phyloP scores from a whole-genome alignment of 1,139 yeast species.

The Candida tropicalis region DNA sequence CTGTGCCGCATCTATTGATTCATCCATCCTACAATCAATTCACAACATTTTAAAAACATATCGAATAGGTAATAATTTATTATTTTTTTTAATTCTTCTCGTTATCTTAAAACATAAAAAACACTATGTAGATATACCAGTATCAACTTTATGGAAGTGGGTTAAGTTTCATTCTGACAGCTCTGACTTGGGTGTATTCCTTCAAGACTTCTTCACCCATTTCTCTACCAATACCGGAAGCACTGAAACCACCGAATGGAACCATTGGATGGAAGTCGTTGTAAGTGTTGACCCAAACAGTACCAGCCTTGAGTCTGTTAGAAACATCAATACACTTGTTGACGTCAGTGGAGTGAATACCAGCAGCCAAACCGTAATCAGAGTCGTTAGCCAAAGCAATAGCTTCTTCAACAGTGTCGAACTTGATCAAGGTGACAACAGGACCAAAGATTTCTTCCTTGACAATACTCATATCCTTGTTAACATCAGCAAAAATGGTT shows the following conservation, averaged over 20 bases:
- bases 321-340: conserved; percentile 71
- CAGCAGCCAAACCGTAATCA: conserved; percentile 81
- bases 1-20: too few species aligned
- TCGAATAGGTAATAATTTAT: neutral
- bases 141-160: conserved; percentile 1
- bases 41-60: neutral
- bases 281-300: conserved; percentile 84
- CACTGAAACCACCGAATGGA: conserved; percentile 86
- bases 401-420: conserved; percentile 72
- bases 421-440: conserved; percentile 74
- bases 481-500: conserved; percentile 74
- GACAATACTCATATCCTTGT: conserved; percentile 66
- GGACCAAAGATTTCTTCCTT: conserved; percentile 90
- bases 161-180: conserved; percentile 55
- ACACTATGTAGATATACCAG: neutral
- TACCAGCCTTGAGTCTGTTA: conserved; percentile 73
- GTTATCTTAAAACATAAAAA: neutral
- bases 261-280: conserved; percentile 81
- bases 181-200: conserved; percentile 81
- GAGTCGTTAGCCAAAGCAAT: conserved; percentile 70
- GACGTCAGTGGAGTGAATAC: conserved; percentile 71
- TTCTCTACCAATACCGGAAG: conserved; percentile 92
- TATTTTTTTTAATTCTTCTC: neutral
- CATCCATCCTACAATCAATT: too few species aligned
- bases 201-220: conserved; percentile 85